A percentile compares a stretch with the other conserved stretches of the same genome.
Conservation (phyloP, 1,284 basidiomycete species). For the Tilletia walkeri region DNA sequence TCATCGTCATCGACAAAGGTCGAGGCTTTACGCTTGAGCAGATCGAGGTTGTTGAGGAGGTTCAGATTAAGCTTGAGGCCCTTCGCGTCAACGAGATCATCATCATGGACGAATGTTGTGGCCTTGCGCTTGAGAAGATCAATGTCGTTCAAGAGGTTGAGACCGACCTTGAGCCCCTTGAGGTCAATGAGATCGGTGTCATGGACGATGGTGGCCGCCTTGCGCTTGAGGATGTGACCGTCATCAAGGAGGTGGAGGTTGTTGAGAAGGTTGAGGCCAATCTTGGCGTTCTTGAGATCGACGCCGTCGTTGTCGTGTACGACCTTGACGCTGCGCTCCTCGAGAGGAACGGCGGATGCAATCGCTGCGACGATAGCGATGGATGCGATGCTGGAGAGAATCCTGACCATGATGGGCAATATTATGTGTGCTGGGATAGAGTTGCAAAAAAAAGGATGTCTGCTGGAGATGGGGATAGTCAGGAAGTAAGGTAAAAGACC, state of each 20-base stretch:
- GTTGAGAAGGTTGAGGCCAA: background rate
- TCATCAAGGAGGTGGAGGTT: background rate
- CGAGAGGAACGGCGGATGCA: background rate
- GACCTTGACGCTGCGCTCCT: constrained; percentile 1
- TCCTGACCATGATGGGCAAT: background rate
- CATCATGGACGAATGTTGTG: background rate
- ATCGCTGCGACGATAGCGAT: background rate
- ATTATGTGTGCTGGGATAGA: background rate
- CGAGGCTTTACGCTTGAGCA: background rate
- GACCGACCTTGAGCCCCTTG: background rate
- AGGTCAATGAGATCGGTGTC: background rate
- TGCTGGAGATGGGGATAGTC: background rate
- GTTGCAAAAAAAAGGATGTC: too few species aligned
- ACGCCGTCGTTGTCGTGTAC: constrained; percentile 2
- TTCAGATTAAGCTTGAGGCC: background rate
- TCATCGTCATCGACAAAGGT: constrained; percentile 2
- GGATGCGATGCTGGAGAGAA: background rate
- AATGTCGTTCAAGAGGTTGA: background rate
- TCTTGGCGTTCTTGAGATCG: background rate
- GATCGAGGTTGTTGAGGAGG: background rate
- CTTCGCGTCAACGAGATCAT: constrained; percentile 6
- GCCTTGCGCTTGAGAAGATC: constrained; percentile 8
- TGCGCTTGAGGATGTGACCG: background rate
- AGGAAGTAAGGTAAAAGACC: background rate
- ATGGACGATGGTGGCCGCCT: background rate